Percentiles rank a stretch among this genome's conserved stretches.
Conservation (phyloP, 2,329 filamentous ascomycete genomes). For the Kalaharituber pfeilii region DNA sequence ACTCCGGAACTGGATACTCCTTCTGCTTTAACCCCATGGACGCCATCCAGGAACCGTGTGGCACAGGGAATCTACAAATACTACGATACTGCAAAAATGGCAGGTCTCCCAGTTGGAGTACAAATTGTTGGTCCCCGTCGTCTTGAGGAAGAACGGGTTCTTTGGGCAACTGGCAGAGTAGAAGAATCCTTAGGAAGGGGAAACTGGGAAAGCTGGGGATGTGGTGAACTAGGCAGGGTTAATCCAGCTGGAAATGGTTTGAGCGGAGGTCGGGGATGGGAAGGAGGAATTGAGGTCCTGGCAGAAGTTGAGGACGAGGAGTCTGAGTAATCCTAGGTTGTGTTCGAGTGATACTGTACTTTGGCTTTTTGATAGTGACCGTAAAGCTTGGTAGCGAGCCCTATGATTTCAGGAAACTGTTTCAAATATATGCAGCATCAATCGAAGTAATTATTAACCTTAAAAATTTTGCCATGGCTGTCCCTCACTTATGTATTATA, state of each 20-base stretch:
- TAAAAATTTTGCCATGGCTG: too few relatives aligned
- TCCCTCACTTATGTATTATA: too few relatives aligned
- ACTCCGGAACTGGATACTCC: constrained; percentile 46
- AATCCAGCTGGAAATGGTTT: constrained; percentile 3
- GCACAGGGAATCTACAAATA: constrained; percentile 69
- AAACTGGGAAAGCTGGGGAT: background rate
- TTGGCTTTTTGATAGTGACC: too few relatives aligned
- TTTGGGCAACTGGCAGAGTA: constrained; percentile 61
- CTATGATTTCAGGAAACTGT: too few relatives aligned
- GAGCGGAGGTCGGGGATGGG: background rate
- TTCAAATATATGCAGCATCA: too few relatives aligned
- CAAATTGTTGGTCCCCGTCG: constrained; percentile 65
- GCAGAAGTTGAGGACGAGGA: constrained; percentile 31
- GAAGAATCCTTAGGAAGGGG: constrained; percentile 52
- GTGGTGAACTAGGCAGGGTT: background rate
- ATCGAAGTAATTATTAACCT: too few relatives aligned
- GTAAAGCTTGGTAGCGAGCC: too few relatives aligned
- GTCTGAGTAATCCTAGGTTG: too few relatives aligned
- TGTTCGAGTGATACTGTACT: too few relatives aligned
- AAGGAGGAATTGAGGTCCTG: background rate
- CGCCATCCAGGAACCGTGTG: constrained; percentile 43
- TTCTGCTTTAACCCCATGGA: background rate
- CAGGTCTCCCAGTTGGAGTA: constrained; percentile 69
- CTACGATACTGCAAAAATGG: constrained; percentile 70
- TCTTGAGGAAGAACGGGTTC: constrained; percentile 79